Percentiles rank a stretch among this genome's conserved stretches.
phyloP scores from a whole-genome alignment of 2,329 filamentous ascomycete genomes.

The Tolypocladium album region DNA sequence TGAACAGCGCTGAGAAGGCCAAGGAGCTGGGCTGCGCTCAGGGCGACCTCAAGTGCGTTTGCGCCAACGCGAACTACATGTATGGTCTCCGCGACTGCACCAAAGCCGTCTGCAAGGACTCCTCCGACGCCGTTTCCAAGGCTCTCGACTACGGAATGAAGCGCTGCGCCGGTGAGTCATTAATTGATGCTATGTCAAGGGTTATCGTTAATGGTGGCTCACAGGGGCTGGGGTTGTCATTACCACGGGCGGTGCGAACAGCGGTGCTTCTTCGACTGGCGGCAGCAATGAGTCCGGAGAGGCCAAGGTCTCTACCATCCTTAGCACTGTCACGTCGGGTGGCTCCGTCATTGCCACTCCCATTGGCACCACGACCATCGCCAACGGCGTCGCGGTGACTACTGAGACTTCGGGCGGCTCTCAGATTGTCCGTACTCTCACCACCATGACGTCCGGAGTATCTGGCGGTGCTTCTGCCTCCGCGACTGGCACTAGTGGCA shows the following conservation, averaged over 20 bases:
- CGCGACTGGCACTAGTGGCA: background rate
- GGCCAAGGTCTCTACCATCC: constrained; percentile 21
- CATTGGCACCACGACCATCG: constrained; percentile 23
- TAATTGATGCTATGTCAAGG: background rate
- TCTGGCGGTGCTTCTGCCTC: constrained; percentile 9
- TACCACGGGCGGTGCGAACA: constrained; percentile 8
- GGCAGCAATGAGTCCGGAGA: background rate
- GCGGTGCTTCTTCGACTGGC: background rate
- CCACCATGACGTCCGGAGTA: constrained; percentile 10
- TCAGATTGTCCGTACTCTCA: constrained; percentile 14
- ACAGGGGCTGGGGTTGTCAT: constrained; percentile 23
- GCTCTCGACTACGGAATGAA: constrained; percentile 27
- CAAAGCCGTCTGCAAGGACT: constrained; percentile 25
- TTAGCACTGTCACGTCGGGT: constrained; percentile 24
- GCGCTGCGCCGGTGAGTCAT: constrained; percentile 26
- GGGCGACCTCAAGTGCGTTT: constrained; percentile 33
- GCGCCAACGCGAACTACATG: constrained; percentile 33
- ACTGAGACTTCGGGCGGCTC: constrained; percentile 13
- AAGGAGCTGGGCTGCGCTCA: constrained; percentile 32
- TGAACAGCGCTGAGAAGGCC: constrained; percentile 32
- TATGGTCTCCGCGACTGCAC: constrained; percentile 43
- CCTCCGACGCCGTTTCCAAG: constrained; percentile 17
- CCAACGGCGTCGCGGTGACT: constrained; percentile 7
- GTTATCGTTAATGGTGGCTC: constrained; percentile 6
- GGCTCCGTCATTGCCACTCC: constrained; percentile 21